Evolutionary conservation across 2,329 filamentous ascomycete species (phyloP), one percentile per base, ranked within the genome.

Genomic region (Aspergillus costaricaensis): DNA sequence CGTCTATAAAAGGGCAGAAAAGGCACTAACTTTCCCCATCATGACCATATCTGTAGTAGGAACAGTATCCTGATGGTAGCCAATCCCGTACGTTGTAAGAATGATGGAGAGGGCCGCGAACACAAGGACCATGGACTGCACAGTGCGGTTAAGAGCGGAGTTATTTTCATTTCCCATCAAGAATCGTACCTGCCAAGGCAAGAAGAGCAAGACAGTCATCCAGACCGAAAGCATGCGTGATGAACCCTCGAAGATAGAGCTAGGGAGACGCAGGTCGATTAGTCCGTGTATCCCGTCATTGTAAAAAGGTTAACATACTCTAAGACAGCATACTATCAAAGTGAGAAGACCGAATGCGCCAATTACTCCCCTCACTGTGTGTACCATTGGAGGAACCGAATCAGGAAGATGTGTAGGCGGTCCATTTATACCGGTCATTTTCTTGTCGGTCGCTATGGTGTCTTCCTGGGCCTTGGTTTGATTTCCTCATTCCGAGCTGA

Each of bases 321-420:
- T 32, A 32, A 49, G 47, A 49, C 47, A 49, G 10, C 47, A 61
- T 15, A 62, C 55, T 38, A 62, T 43, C 19, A 62, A 51, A 3
- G 55, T 53, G 38, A 58, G 58, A 56, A 58, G 61, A 17, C 61
- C 55, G 41, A 60, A 62, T 12, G 50, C 48, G 12, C 60, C 61
- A 30, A 62, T 60, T 15, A 50, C 23, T 17, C 47, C 47, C 15
- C 47, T 50, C 47, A 32, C 47, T 30, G 25, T 30, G 9, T 30
- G 14, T 14, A 50, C 47, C 47, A 50, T 32, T 27, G 23, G 25
- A 27, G 47, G 47, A 3, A 8, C 25, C 27, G 25, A 27, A 19
- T 32, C 23, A 10, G 47, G 27, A 17, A 32, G 47, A 50, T 19
- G 47, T 7, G 12, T 30, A n/a, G n/a, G n/a, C n/a, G n/a, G n/a